These are phyloP conservation scores for Boletus bicolor DNA, from an alignment of 768 basidiomycete species.

Conservation along the genomic window DNA sequence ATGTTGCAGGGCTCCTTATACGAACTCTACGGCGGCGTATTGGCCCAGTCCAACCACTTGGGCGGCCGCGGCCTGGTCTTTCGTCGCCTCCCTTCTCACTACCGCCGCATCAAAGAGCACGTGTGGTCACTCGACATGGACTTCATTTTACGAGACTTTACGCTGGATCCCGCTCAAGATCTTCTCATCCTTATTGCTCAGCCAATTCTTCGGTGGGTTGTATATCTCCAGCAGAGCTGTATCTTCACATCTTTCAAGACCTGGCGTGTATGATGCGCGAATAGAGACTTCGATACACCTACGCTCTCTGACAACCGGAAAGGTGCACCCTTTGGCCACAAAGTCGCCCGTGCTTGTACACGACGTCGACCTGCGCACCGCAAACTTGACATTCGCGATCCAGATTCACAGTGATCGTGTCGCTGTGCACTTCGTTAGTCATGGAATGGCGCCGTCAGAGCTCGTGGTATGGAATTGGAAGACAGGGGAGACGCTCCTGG, in stretches of 20 bases:
- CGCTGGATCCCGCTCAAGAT: slow-evolving; percentile 66
- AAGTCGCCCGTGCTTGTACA: slow-evolving; percentile 32
- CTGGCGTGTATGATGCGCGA: slow-evolving; percentile 7
- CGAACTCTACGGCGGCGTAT: slow-evolving; percentile 58
- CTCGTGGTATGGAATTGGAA: slow-evolving; percentile 69
- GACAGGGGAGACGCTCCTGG: slow-evolving; percentile 47
- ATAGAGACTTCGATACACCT: slow-evolving; percentile 39
- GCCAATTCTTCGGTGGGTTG: slow-evolving; percentile 33
- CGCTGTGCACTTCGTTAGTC: slow-evolving; percentile 44
- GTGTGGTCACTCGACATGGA: slow-evolving; percentile 42
- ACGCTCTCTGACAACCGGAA: slow-evolving; percentile 43
- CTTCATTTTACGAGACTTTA: slow-evolving; percentile 50
- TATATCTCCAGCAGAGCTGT: neutral
- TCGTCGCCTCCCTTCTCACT: slow-evolving; percentile 46
- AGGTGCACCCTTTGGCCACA: slow-evolving; percentile 43
- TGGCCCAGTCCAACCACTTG: slow-evolving; percentile 39
- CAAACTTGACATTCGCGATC: slow-evolving; percentile 41
- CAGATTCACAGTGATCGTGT: slow-evolving; percentile 54
- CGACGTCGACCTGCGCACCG: slow-evolving; percentile 17
- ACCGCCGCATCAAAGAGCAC: slow-evolving; percentile 44
- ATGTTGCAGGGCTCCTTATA: slow-evolving; percentile 48
- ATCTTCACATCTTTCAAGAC: slow-evolving; percentile 14
- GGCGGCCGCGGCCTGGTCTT: slow-evolving; percentile 38
- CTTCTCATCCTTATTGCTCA: slow-evolving; percentile 51
- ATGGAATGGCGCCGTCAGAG: slow-evolving; percentile 38